phyloP scores from a whole-genome alignment of 768 basidiomycete species.

The Paxillus involutus region DNA sequence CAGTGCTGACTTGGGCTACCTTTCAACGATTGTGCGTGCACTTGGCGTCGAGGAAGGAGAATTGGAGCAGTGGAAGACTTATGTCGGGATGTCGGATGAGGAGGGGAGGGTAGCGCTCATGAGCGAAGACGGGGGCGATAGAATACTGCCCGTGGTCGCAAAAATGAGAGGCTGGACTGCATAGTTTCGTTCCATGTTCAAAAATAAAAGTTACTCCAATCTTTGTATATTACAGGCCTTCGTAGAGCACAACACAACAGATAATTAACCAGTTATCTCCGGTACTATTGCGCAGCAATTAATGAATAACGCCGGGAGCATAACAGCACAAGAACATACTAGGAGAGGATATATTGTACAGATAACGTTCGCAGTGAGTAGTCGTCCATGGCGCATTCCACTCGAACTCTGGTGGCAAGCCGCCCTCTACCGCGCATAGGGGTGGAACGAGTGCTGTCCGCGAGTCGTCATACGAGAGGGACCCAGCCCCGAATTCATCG shows the following conservation, averaged over 20 bases:
- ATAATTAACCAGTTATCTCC: neutral
- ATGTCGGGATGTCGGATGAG: conserved; percentile 58
- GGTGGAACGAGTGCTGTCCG: conserved; percentile 63
- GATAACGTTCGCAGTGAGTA: conserved; percentile 7
- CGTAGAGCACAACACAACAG: neutral
- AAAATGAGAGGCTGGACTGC: conserved; percentile 33
- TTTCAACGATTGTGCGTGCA: conserved; percentile 87
- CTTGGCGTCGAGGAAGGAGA: conserved; percentile 86
- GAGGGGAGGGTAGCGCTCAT: conserved; percentile 27
- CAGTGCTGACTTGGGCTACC: conserved; percentile 82
- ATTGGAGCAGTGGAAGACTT: conserved; percentile 78
- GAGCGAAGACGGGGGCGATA: conserved; percentile 20
- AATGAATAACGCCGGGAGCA: conserved; percentile 17
- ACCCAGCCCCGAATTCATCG: conserved; percentile 43
- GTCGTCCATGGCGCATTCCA: neutral
- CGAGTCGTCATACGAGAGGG: conserved; percentile 48
- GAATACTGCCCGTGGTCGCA: conserved; percentile 19
- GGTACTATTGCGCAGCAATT: neutral
- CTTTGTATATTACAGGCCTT: neutral
- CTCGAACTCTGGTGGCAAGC: neutral
- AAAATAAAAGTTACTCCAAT: neutral
- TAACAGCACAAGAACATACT: conserved; percentile 15
- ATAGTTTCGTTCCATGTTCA: neutral
- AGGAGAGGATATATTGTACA: conserved; percentile 32
- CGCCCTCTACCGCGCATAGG: conserved; percentile 52